These are phyloP conservation scores for Mrakia gelida DNA, from an alignment of 768 basidiomycete species.

Conservation along the genomic window DNA sequence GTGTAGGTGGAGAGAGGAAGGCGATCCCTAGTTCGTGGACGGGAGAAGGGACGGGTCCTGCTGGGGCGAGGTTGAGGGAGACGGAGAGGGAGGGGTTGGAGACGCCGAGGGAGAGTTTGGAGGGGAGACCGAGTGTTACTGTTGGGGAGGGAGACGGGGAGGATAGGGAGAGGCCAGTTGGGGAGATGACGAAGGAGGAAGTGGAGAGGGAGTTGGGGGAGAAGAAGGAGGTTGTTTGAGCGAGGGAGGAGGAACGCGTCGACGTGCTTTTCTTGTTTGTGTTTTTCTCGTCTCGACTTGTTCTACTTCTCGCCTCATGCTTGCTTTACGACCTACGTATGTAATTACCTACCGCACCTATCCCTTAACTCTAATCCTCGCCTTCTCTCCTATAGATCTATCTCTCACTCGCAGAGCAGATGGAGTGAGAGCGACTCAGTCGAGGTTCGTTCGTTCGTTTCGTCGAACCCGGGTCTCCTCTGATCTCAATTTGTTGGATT, in stretches of 20 bases:
- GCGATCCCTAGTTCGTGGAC: slow-evolving; percentile 6
- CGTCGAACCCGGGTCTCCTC: slow-evolving; percentile 6
- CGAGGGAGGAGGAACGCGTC: not conserved
- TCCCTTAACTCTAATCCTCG: too few species aligned
- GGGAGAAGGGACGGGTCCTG: not conserved
- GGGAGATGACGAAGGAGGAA: not conserved
- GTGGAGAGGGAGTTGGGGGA: not conserved
- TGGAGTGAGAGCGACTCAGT: too few species aligned
- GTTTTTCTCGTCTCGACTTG: too few species aligned
- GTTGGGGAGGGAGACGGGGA: not conserved
- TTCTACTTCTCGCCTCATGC: too few species aligned
- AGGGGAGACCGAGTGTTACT: not conserved
- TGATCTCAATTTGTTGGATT: not conserved
- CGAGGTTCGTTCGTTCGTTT: too few species aligned
- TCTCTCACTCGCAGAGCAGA: too few species aligned
- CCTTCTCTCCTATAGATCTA: too few species aligned
- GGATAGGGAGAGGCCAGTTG: not conserved
- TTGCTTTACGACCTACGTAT: too few species aligned
- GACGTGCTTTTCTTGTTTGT: not conserved
- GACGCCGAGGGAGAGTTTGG: slow-evolving; percentile 21
- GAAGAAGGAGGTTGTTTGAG: not conserved
- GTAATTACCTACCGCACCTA: too few species aligned
- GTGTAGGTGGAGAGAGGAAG: not conserved
- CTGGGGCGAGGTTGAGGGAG: not conserved
- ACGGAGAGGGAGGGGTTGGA: slow-evolving; percentile 3